These are phyloP conservation scores for Novakomyces olei DNA, from an alignment of 805 yeast species.

Conservation along the genomic window DNA sequence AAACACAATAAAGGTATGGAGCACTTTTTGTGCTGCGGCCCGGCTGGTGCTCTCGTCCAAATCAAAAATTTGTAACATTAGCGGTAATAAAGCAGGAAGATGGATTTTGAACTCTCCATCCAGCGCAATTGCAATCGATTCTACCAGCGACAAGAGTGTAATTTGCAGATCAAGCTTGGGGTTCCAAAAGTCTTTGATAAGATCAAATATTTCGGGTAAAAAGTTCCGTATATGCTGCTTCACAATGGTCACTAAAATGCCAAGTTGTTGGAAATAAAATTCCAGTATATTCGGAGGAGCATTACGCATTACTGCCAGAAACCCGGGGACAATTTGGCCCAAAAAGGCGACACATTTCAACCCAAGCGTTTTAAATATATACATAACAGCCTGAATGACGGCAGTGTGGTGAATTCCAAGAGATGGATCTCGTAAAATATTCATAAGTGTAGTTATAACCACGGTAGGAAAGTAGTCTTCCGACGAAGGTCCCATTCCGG, in stretches of 20 bases:
- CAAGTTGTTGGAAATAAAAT: conserved; percentile 72
- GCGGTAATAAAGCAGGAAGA: conserved; percentile 53
- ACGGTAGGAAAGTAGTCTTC: conserved; percentile 94
- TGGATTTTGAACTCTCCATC: conserved; percentile 82
- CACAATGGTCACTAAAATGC: conserved; percentile 57
- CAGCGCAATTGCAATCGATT: conserved; percentile 61
- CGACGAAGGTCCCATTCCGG: conserved; percentile 72
- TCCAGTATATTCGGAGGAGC: conserved; percentile 55
- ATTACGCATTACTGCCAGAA: conserved; percentile 59
- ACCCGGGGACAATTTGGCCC: conserved; percentile 71
- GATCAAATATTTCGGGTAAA: conserved; percentile 48
- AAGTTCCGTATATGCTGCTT: conserved; percentile 77
- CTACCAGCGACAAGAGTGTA: conserved; percentile 58
- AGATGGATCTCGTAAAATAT: conserved; percentile 65
- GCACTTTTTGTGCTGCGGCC: conserved; percentile 30
- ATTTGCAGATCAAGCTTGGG: conserved; percentile 40
- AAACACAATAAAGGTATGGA: conserved; percentile 65
- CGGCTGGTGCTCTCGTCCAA: conserved; percentile 35
- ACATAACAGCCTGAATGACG: conserved; percentile 83
- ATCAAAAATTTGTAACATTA: conserved; percentile 55
- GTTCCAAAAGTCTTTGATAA: conserved; percentile 50
- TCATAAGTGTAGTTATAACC: conserved; percentile 66
- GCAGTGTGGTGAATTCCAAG: conserved; percentile 70
- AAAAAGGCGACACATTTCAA: conserved; percentile 74
- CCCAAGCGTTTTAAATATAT: conserved; percentile 74